Evolutionary conservation across 2,329 filamentous ascomycete species (phyloP).

Genomic region (Westerdykella ornata): DNA sequence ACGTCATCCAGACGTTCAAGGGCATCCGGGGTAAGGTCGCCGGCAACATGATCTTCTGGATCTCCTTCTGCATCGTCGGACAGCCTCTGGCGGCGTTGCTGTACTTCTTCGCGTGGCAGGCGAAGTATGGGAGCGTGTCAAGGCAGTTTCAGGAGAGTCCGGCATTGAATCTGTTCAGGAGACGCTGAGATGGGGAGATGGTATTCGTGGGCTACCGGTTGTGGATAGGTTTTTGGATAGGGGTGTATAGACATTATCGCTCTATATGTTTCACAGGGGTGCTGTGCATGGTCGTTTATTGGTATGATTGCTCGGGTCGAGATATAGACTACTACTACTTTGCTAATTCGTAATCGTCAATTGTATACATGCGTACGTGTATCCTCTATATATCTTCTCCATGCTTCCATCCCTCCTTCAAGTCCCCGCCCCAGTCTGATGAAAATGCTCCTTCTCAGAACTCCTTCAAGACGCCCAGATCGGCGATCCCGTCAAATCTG

Average conservation of each 20-base stretch:
- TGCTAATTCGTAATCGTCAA: no score
- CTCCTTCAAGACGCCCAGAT: constrained; percentile 17
- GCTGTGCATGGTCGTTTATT: no score
- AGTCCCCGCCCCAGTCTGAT: no score
- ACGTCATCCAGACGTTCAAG: constrained; percentile 70
- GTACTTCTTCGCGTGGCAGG: constrained; percentile 98
- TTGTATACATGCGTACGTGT: no score
- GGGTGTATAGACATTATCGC: no score
- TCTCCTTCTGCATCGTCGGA: constrained; percentile 90
- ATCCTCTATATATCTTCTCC: no score
- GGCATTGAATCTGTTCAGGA: constrained; percentile 9
- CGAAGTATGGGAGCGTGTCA: constrained; percentile 83
- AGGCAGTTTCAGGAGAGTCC: constrained; percentile 23
- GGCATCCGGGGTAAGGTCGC: constrained; percentile 69
- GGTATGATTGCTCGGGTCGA: no score
- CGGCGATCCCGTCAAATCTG: constrained; percentile 7
- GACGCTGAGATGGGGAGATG: neutral
- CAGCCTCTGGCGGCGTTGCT: constrained; percentile 87
- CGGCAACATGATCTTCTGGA: constrained; percentile 93
- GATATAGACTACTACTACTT: neutral
- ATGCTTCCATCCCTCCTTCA: neutral
- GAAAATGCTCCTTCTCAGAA: no score
- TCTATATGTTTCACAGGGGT: no score
- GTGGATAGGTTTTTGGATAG: no score
- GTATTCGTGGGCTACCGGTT: neutral